Percentiles rank a stretch among this genome's conserved stretches.
Evolutionary conservation across 305 asterid species (phyloP).

Genomic region (Fraxinus dipetala): DNA sequence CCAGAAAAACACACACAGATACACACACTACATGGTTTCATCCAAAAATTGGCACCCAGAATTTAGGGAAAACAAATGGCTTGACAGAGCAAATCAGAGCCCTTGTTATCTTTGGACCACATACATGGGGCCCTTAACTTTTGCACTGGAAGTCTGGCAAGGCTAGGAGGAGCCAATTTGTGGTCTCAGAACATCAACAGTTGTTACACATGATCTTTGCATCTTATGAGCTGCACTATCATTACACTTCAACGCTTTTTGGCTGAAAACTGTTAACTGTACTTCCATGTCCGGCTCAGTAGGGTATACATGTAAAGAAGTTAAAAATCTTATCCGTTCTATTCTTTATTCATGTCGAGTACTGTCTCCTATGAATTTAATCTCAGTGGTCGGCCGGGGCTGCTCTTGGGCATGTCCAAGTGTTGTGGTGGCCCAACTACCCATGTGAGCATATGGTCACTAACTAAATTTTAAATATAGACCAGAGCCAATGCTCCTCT

Average conservation of each 20-base stretch:
- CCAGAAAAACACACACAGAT: not conserved
- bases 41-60: not conserved
- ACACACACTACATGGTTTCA: not conserved
- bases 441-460: not conserved
- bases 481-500: not conserved
- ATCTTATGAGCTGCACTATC: not conserved
- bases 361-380: not conserved
- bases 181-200: not conserved
- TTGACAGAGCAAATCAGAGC: constrained; percentile 3
- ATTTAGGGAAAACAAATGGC: not conserved
- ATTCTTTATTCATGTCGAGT: not conserved
- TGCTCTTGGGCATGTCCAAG: not conserved
- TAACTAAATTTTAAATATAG: not conserved
- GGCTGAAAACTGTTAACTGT: not conserved
- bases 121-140: constrained; percentile 7
- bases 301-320: not conserved
- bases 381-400: not conserved
- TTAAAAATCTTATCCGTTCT: not conserved
- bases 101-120: constrained; percentile 22
- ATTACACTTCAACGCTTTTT: not conserved
- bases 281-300: not conserved
- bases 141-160: not conserved
- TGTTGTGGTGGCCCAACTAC: not conserved
- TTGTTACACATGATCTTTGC: not conserved
- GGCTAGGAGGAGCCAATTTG: not conserved